Evolutionary conservation across 2,329 filamentous ascomycete species (phyloP), one percentile per base, ranked within the genome.

Genomic region (Diaporthe citriasiana): DNA sequence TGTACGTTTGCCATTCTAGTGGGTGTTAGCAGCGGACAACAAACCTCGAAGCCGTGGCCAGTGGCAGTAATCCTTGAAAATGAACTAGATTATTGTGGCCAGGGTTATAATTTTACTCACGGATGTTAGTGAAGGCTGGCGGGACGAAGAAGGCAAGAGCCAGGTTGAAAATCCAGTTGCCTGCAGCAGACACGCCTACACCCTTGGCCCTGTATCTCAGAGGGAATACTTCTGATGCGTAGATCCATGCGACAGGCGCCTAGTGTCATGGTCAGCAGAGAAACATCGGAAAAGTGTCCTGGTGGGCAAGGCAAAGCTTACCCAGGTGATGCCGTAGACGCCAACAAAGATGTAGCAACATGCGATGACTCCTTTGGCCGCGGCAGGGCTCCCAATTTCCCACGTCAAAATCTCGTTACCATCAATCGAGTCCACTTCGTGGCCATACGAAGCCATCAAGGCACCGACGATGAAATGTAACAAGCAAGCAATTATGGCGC

Each of bases 101-200:
- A 6, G 42, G 19, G 30, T 15, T 0, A 12, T 25, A 2, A 4
- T 22, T 30, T 25, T 8, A 68, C 63, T 68, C 25, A 68, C 47
- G 82, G 40, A 87, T 87, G 56, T 82, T 85, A 35, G 79, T 82
- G 74, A 87, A 87, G 2, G 82, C 79, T 59, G 85, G 83, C 0
- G 86, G 86, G 0, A 87, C 85, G 71, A 88, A 87, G 75, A 84
- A 87, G 4, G 84, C 85, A 17, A 88, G 82, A 3, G 86, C 87
- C 72, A 87, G 86, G 78, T 87, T 88, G 80, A 87, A 87, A 3
- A 83, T 82, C 87, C 86, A 88, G 79, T 87, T 88, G 5, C 83
- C 82, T 1, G 88, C 86, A 0, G 89, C 89, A 0, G 87, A 81
- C 3, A 90, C 81, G 25, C 87, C 86, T 9, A 89, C 87, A 65